Evolutionary conservation across 148 eudicot species (phyloP).

Genomic region (Persicaria maculosa): DNA sequence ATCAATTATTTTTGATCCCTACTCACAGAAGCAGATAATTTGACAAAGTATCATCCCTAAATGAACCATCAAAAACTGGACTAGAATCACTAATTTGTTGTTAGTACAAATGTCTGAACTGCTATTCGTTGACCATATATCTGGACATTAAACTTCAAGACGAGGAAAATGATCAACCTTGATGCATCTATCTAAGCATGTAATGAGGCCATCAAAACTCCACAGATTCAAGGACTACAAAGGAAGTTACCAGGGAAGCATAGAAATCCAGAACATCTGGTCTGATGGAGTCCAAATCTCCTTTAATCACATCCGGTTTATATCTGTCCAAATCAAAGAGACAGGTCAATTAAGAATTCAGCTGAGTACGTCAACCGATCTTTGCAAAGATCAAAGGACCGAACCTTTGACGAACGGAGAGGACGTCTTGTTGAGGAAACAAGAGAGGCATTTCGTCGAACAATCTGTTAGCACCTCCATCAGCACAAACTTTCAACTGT

Average conservation of each 20-base stretch:
- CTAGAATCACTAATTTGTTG: too few species aligned
- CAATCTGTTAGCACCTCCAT: constrained; percentile 89
- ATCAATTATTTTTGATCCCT: constrained; percentile 70
- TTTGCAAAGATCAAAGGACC: not conserved
- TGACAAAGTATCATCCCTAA: too few species aligned
- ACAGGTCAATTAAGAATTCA: not conserved
- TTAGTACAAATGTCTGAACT: too few species aligned
- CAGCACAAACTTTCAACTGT: constrained; percentile 65
- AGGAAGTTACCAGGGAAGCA: constrained; percentile 38
- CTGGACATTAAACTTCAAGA: not conserved
- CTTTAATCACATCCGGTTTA: constrained; percentile 84
- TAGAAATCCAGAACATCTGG: constrained; percentile 67
- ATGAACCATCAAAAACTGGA: too few species aligned
- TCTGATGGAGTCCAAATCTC: constrained; percentile 92
- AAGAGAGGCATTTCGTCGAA: constrained; percentile 63
- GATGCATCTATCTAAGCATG: not conserved
- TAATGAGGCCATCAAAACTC: not conserved
- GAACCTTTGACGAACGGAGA: constrained; percentile 53
- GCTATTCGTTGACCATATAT: not conserved
- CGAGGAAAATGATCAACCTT: not conserved
- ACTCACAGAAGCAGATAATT: constrained; percentile 15
- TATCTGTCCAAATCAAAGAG: constrained; percentile 37
- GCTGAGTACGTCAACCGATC: not conserved
- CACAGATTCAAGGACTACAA: not conserved
- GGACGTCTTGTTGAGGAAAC: constrained; percentile 41